A percentile compares a stretch with the other conserved stretches of the same genome.
phyloP scores from a whole-genome alignment of 768 basidiomycete genomes.

The Cystobasidium tubakii region DNA sequence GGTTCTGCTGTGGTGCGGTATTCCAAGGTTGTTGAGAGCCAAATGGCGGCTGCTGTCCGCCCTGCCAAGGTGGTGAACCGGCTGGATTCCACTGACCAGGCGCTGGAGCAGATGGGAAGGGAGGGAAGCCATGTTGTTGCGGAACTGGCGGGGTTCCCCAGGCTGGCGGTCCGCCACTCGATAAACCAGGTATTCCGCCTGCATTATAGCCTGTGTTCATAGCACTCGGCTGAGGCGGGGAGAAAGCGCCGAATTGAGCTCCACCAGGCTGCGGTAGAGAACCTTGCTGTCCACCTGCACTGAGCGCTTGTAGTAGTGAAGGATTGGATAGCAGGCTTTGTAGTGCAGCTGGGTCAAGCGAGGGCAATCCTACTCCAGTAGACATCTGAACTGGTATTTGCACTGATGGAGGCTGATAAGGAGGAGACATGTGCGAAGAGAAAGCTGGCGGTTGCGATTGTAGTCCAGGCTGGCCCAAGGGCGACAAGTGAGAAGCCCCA shows the following conservation, averaged over 20 bases:
- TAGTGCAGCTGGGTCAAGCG: slow-evolving; percentile 28
- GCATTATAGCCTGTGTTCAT: neutral
- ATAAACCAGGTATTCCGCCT: neutral
- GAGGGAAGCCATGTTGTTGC: slow-evolving; percentile 10
- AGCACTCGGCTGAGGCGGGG: neutral
- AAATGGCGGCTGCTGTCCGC: neutral
- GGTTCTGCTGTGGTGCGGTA: neutral
- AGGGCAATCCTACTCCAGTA: slow-evolving; percentile 6
- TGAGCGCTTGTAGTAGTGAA: slow-evolving; percentile 25
- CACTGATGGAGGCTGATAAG: slow-evolving; percentile 15
- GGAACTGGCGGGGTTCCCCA: neutral
- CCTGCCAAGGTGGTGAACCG: slow-evolving; percentile 20
- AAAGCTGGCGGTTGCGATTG: neutral
- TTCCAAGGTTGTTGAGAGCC: neutral
- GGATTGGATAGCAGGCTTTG: slow-evolving; percentile 34
- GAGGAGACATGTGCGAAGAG: neutral
- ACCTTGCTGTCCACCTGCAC: neutral
- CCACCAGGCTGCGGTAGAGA: neutral
- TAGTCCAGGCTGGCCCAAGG: slow-evolving; percentile 3
- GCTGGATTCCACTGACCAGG: slow-evolving; percentile 16
- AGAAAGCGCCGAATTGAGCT: neutral
- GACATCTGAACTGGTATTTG: slow-evolving; percentile 1
- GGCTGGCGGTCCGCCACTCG: neutral
- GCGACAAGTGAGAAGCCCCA: slow-evolving; percentile 7
- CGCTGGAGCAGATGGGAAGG: neutral